These are phyloP conservation scores for Fusarium sp. DNA, from an alignment of 2,329 filamentous ascomycete genomes.

Conservation along the genomic window DNA sequence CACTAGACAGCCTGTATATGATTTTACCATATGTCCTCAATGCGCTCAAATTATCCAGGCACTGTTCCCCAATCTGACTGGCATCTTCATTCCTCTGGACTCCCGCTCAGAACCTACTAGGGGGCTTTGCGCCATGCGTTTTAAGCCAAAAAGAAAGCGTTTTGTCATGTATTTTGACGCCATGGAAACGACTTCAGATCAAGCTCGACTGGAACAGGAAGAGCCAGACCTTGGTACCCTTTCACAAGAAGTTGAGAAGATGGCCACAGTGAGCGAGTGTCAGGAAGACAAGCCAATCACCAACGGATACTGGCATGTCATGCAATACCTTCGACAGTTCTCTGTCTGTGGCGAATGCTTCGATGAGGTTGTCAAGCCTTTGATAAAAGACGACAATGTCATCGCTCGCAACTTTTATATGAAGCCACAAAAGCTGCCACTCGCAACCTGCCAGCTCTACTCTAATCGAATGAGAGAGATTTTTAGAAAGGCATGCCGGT, in stretches of 20 bases:
- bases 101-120: slow-evolving; percentile 55
- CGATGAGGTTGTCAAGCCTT: slow-evolving; percentile 78
- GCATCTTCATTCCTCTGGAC: slow-evolving; percentile 68
- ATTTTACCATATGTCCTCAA: slow-evolving; percentile 79
- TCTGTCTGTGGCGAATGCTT: slow-evolving; percentile 91
- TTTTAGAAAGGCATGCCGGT: slow-evolving; percentile 73
- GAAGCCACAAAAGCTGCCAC: slow-evolving; percentile 63
- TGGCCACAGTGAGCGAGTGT: slow-evolving; percentile 70
- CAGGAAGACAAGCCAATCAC: slow-evolving; percentile 67
- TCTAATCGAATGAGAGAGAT: slow-evolving; percentile 79
- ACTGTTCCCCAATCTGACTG: slow-evolving; percentile 76
- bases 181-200: slow-evolving; percentile 66
- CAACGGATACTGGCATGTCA: slow-evolving; percentile 79
- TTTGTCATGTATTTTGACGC: slow-evolving; percentile 69
- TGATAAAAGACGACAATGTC: slow-evolving; percentile 60
- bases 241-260: slow-evolving; percentile 68
- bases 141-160: slow-evolving; percentile 58
- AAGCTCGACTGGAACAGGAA: slow-evolving; percentile 54
- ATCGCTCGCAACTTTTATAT: slow-evolving; percentile 74
- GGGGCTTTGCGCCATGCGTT: slow-evolving; percentile 76
- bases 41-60: slow-evolving; percentile 78
- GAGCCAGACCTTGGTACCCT: slow-evolving; percentile 69
- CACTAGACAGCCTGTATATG: slow-evolving; percentile 68
- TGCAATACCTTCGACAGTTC: slow-evolving; percentile 78
- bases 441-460: slow-evolving; percentile 80